phyloP scores from a whole-genome alignment of 2,329 filamentous ascomycete genomes.

The Aspergillus neoniger region DNA sequence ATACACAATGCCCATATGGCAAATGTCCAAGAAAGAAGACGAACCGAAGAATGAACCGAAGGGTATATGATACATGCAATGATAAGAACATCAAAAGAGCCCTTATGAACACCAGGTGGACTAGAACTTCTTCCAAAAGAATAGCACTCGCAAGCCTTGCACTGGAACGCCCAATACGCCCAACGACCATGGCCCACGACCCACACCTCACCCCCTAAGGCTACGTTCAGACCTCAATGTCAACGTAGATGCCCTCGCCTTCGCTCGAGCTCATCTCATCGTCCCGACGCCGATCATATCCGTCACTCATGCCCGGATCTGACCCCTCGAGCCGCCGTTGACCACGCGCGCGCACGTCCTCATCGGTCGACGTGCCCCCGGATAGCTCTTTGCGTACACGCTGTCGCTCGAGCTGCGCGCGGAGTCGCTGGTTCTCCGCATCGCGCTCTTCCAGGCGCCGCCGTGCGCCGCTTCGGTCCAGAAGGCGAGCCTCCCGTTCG shows the following conservation, averaged over 20 bases:
- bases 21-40: neutral
- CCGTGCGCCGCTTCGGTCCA: slow-evolving; percentile 81
- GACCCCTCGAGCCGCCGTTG: slow-evolving; percentile 12
- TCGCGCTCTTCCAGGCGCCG: slow-evolving; percentile 77
- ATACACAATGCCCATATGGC: neutral
- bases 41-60: slow-evolving; percentile 13
- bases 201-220: too few relatives aligned
- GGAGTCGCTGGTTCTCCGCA: slow-evolving; percentile 70
- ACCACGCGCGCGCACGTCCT: slow-evolving; percentile 17
- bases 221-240: slow-evolving; percentile 37
- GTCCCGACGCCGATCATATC: slow-evolving; percentile 25
- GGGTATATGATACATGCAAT: slow-evolving; percentile 15
- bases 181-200: neutral
- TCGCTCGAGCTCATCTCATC: slow-evolving; percentile 41
- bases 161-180: neutral
- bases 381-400: slow-evolving; percentile 42
- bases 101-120: neutral
- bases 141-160: neutral
- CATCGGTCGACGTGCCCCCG: slow-evolving; percentile 23
- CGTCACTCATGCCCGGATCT: slow-evolving; percentile 12
- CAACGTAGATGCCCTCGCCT: slow-evolving; percentile 40
- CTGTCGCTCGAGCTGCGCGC: slow-evolving; percentile 64
- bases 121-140: neutral
- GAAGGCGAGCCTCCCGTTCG: slow-evolving; percentile 79
- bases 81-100: slow-evolving; percentile 2